Percentiles rank a stretch among this genome's conserved stretches.
Conservation (phyloP, 768 basidiomycete species). For the Lactarius deliciosus region DNA sequence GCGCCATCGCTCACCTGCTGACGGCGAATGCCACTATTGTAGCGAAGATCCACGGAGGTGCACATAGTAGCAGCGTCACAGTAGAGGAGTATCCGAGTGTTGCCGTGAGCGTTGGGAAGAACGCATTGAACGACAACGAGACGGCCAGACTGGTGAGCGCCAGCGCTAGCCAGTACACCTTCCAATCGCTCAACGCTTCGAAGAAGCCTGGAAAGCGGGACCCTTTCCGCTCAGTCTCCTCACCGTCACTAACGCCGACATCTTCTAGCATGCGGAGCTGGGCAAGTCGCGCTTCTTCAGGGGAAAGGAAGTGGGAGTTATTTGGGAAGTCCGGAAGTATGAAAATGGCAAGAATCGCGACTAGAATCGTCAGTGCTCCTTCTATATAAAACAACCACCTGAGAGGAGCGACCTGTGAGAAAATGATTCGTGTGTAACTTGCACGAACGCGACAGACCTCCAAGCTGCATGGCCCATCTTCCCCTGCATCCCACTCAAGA, state of each 20-base stretch:
- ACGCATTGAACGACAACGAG: slow-evolving; percentile 73
- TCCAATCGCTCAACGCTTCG: slow-evolving; percentile 71
- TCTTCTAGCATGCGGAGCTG: slow-evolving; percentile 64
- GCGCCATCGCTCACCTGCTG: slow-evolving; percentile 39
- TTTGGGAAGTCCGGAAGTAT: slow-evolving; percentile 75
- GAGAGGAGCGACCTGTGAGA: slow-evolving; percentile 10
- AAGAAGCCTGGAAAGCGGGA: slow-evolving; percentile 46
- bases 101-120: slow-evolving; percentile 72
- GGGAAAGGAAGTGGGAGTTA: slow-evolving; percentile 61
- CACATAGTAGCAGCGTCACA: slow-evolving; percentile 69
- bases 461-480: slow-evolving; percentile 67
- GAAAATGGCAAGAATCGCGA: slow-evolving; percentile 54
- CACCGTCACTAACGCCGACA: slow-evolving; percentile 51
- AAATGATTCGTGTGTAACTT: not conserved
- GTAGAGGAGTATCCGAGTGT: slow-evolving; percentile 71
- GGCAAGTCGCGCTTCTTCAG: slow-evolving; percentile 56
- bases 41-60: slow-evolving; percentile 73
- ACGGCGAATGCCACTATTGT: slow-evolving; percentile 53
- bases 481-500: slow-evolving; percentile 71
- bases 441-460: slow-evolving; percentile 47
- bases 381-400: slow-evolving; percentile 78
- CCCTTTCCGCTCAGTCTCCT: slow-evolving; percentile 41
- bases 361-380: slow-evolving; percentile 55
- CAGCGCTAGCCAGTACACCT: slow-evolving; percentile 79
- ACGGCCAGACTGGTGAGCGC: slow-evolving; percentile 59